A percentile compares a stretch with the other conserved stretches of the same genome.
These are phyloP conservation scores for Pichia sp. DNA, from an alignment of 1,139 yeast genomes.

Conservation along the genomic window DNA sequence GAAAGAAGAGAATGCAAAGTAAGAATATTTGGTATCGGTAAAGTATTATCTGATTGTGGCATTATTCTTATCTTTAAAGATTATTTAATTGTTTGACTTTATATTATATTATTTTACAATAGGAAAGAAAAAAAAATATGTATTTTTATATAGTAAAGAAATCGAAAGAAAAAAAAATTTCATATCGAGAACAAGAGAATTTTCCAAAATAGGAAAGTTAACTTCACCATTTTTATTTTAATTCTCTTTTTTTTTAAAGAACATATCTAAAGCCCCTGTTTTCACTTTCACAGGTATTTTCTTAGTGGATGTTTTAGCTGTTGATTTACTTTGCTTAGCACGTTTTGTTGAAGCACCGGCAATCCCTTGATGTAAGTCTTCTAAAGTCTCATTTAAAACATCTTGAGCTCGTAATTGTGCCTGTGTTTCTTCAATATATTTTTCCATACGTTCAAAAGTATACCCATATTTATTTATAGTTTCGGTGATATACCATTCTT, in stretches of 20 bases:
- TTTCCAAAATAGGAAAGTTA: slow-evolving; percentile 3
- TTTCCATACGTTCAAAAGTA: not conserved
- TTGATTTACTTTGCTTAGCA: slow-evolving; percentile 21
- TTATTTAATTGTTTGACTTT: no score
- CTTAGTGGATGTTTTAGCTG: slow-evolving; percentile 19
- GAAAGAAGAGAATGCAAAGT: slow-evolving; percentile 12
- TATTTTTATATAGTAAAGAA: not conserved
- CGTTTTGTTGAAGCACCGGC: slow-evolving; percentile 7
- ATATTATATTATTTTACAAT: no score
- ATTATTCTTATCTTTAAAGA: not conserved
- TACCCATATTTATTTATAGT: not conserved
- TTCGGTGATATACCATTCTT: slow-evolving; percentile 17
- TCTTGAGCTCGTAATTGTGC: slow-evolving; percentile 2
- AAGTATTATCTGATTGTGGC: slow-evolving; percentile 14
- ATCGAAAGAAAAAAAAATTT: slow-evolving; percentile 7
- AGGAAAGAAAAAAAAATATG: no score
- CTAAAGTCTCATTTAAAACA: slow-evolving; percentile 4
- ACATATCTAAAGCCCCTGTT: slow-evolving; percentile 59
- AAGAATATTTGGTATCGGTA: slow-evolving; percentile 15
- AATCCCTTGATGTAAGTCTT: slow-evolving; percentile 11
- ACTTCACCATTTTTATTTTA: not conserved
- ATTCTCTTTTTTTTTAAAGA: slow-evolving; percentile 32
- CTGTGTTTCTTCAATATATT: not conserved
- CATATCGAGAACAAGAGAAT: slow-evolving; percentile 2
- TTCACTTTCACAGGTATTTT: slow-evolving; percentile 43